These are phyloP conservation scores for Diutina rugosa DNA, from an alignment of 1,139 yeast genomes.

Conservation along the genomic window DNA sequence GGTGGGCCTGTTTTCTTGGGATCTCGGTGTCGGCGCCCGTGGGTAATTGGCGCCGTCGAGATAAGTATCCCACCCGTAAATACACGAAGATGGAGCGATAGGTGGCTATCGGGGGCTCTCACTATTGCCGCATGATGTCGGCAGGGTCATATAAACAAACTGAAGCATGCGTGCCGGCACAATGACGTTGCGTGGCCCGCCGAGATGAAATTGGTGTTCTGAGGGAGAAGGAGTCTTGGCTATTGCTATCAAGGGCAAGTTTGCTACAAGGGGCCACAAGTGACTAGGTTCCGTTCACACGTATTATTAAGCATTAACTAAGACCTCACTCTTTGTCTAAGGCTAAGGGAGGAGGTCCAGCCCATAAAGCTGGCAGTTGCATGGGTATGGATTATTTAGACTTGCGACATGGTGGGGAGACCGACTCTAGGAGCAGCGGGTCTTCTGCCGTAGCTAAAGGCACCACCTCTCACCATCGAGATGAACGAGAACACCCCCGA, in stretches of 20 bases:
- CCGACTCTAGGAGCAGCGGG: slow-evolving; percentile 54
- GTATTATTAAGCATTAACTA: neutral
- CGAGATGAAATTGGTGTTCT: neutral
- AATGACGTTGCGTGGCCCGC: neutral
- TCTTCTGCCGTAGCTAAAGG: slow-evolving; percentile 39
- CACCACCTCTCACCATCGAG: slow-evolving; percentile 55
- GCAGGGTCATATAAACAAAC: neutral
- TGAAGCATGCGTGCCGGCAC: neutral
- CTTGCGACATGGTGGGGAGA: slow-evolving; percentile 82
- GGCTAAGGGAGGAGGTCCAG: neutral
- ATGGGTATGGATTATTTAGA: slow-evolving; percentile 19
- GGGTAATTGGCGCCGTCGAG: neutral
- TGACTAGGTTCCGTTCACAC: neutral
- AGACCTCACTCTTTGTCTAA: neutral
- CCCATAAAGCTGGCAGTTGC: neutral
- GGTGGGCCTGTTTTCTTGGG: neutral
- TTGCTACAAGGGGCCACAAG: neutral
- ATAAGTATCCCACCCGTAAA: neutral
- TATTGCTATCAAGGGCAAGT: neutral
- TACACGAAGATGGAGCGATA: too few relatives aligned
- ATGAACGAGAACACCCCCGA: slow-evolving; percentile 51
- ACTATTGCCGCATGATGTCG: neutral
- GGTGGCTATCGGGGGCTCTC: too few relatives aligned
- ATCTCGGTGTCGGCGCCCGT: neutral
- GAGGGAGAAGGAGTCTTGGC: neutral